Evolutionary conservation across 2,329 filamentous ascomycete genomes (phyloP).

Genomic region (Hirsutella thompsonii): DNA sequence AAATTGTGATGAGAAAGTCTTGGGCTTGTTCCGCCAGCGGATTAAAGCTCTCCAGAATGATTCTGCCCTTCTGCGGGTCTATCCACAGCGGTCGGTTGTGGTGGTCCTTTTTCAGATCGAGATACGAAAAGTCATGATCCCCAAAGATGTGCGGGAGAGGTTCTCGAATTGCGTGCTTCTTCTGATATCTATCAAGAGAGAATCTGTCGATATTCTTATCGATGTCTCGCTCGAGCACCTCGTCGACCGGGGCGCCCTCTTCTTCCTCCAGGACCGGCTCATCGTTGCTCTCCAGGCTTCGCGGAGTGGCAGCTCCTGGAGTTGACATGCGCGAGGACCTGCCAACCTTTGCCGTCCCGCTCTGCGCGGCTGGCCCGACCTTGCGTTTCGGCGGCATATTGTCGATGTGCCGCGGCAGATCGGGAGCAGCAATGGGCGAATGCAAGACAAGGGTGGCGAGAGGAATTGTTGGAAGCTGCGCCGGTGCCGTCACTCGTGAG

Average conservation of each 20-base stretch:
- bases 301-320: conserved; percentile 46
- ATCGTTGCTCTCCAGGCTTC: conserved; percentile 42
- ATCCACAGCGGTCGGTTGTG: conserved; percentile 88
- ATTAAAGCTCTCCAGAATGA: conserved; percentile 90
- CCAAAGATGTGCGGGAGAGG: conserved; percentile 33
- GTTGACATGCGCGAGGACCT: conserved; percentile 46
- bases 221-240: conserved; percentile 39
- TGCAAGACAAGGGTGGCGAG: neutral
- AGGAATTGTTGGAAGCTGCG: neutral
- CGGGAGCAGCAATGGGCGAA: neutral
- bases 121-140: conserved; percentile 62
- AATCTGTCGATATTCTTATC: conserved; percentile 49
- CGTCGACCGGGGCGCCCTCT: conserved; percentile 36
- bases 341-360: conserved; percentile 36
- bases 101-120: conserved; percentile 78
- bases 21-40: conserved; percentile 77
- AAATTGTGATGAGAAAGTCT: conserved; percentile 91
- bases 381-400: conserved; percentile 62
- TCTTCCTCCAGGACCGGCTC: conserved; percentile 28
- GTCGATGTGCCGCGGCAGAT: conserved; percentile 8
- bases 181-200: conserved; percentile 38
- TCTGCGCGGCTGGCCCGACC: conserved; percentile 35
- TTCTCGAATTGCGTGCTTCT: conserved; percentile 28
- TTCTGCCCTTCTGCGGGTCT: conserved; percentile 71
- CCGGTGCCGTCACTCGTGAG: neutral